phyloP scores from a whole-genome alignment of 352 stramenopile species.

The Pythium brachiatum region DNA sequence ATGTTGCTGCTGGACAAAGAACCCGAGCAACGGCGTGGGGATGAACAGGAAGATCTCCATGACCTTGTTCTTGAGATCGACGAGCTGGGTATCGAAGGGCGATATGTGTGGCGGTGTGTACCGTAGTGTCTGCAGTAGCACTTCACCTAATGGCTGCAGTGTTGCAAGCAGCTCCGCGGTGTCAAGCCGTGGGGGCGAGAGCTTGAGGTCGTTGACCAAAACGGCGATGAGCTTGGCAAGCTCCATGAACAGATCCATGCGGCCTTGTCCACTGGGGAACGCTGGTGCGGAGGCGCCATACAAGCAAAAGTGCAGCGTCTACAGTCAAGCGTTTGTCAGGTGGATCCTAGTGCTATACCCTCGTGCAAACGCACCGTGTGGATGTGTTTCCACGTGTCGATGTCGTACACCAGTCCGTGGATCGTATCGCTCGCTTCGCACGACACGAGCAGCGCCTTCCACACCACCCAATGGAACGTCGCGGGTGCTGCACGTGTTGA shows the following conservation, averaged over 20 bases:
- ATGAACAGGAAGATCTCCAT: slow-evolving; percentile 69
- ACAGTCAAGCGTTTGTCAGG: too few relatives aligned
- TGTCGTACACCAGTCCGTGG: slow-evolving; percentile 27
- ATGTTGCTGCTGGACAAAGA: slow-evolving; percentile 45
- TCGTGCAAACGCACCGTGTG: slow-evolving; percentile 39
- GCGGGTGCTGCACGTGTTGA: slow-evolving; percentile 23
- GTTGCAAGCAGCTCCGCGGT: slow-evolving; percentile 8
- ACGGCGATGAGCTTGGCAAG: slow-evolving; percentile 59
- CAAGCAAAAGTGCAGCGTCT: slow-evolving; percentile 53
- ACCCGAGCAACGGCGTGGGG: slow-evolving; percentile 34
- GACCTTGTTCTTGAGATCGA: slow-evolving; percentile 61
- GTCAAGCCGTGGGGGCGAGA: background rate
- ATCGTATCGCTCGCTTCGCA: slow-evolving; percentile 41
- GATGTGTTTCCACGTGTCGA: slow-evolving; percentile 42
- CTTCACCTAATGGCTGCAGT: slow-evolving; percentile 31
- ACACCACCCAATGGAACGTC: slow-evolving; percentile 52
- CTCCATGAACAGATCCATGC: slow-evolving; percentile 40
- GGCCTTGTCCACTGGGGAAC: slow-evolving; percentile 23
- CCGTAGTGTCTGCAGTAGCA: slow-evolving; percentile 45
- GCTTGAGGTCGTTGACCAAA: slow-evolving; percentile 48
- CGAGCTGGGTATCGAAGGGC: slow-evolving; percentile 26
- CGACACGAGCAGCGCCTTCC: slow-evolving; percentile 54
- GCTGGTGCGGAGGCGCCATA: slow-evolving; percentile 9
- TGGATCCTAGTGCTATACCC: too few relatives aligned
- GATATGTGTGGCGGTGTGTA: slow-evolving; percentile 33